Base-by-base conservation (phyloP, 306 rosid genomes). In the Crataegus laevigata region DNA sequence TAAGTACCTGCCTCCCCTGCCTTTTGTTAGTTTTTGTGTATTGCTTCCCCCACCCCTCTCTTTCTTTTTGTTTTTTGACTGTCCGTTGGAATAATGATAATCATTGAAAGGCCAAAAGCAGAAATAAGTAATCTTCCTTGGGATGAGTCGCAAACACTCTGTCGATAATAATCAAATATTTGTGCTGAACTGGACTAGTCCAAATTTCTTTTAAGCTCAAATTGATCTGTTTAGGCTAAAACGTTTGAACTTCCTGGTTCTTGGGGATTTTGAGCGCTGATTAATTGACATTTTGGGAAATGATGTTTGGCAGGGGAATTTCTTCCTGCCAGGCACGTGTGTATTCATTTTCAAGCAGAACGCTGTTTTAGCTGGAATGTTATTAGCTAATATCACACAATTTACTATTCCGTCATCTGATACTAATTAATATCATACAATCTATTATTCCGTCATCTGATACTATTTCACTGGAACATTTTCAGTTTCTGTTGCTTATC, bases 401-500 rank as follows among this genome's bases (percentile, higher is more conserved):
- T 64, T 71, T 67, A 42, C 74, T 67, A 24, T 63, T 57, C 25
- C 4, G 24, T 71, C 26, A 68, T 80, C 86, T 84, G 66, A 79
- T 66, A 42, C 63, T 38, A 34, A 66, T 65, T 50, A 36, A 13
- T 59, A 58, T 63, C 63, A 71, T 75, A 51, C 22, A 52, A n/a
- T 64, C 76, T 70, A 42, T 76, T 70, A 21, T 63, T 57, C 25
- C 4, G 28, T 71, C 26, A 68, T 80, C 86, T 84, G 66, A 84
- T 66, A 42, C 69, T 45, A 54, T 78, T 69, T 43, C 55, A 26
- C 28, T 72, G 79, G 73, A 79, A 67, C 55, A 45, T 80, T 85
- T 90, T 77, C 93, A 96, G 99, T 89, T 96, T 81, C 76, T 90
- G 74, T 51, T 96, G 96, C 79, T 96, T 29, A 90, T 92, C 74